Percentiles rank a stretch among this genome's conserved stretches.
These are phyloP conservation scores for Filobasidium wieringae DNA, from an alignment of 768 basidiomycete genomes.

Conservation along the genomic window DNA sequence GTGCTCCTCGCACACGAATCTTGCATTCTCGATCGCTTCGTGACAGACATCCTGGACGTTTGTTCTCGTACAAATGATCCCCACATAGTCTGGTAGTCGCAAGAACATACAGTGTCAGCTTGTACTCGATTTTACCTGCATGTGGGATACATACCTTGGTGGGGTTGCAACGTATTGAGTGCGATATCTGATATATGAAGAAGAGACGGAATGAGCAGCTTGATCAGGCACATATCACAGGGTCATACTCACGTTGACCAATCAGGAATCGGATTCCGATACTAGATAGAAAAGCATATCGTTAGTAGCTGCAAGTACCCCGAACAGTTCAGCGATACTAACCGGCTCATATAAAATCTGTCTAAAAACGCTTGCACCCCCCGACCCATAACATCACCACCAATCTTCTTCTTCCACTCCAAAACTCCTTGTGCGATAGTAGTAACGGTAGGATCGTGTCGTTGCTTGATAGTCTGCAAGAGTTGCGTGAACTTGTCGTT, in stretches of 20 bases:
- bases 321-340: conserved; percentile 47
- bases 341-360: conserved; percentile 84
- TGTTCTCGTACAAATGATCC: conserved; percentile 89
- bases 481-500: conserved; percentile 80
- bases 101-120: background rate
- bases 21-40: conserved; percentile 96
- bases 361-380: conserved; percentile 94
- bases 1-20: conserved; percentile 76
- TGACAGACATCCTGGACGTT: conserved; percentile 96
- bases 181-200: conserved; percentile 59
- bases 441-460: conserved; percentile 95
- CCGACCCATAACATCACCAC: conserved; percentile 43
- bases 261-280: conserved; percentile 76
- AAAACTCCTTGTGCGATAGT: conserved; percentile 84
- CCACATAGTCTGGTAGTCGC: conserved; percentile 62
- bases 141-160: conserved; percentile 41
- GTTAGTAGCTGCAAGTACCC: background rate
- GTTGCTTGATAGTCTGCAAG: conserved; percentile 75
- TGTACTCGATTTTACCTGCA: conserved; percentile 12
- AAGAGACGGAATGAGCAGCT: background rate
- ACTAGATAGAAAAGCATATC: background rate
- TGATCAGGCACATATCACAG: background rate
- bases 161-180: conserved; percentile 78
- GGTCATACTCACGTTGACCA: conserved; percentile 63
- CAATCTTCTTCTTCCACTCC: conserved; percentile 78